These are phyloP conservation scores for Ogataea haglerorum DNA, from an alignment of 805 yeast species.

Conservation along the genomic window DNA sequence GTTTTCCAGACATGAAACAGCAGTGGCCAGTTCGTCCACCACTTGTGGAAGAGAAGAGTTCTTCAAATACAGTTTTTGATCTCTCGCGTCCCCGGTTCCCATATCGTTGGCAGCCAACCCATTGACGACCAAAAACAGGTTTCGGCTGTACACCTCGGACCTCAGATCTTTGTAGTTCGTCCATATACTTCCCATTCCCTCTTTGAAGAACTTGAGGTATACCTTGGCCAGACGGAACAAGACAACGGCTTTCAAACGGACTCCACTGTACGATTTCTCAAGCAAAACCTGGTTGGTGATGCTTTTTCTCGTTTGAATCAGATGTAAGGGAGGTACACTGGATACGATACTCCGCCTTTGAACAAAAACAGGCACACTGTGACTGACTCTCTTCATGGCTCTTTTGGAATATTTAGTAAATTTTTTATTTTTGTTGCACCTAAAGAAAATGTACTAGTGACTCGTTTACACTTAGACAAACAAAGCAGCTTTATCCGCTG, in stretches of 20 bases:
- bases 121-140: constrained; percentile 29
- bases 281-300: not conserved
- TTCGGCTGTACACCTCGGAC: constrained; percentile 24
- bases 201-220: constrained; percentile 48
- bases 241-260: constrained; percentile 5
- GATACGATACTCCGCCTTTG: not conserved
- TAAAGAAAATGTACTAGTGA: constrained; percentile 7
- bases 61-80: constrained; percentile 18
- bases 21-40: constrained; percentile 26
- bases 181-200: constrained; percentile 58
- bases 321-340: constrained; percentile 19
- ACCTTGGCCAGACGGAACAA: constrained; percentile 21
- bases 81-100: constrained; percentile 25
- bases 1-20: constrained; percentile 23
- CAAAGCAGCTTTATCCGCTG: constrained; percentile 47
- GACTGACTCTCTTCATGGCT: not conserved
- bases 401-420: too few relatives aligned
- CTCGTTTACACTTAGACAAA: constrained; percentile 5
- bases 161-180: constrained; percentile 35
- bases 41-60: constrained; percentile 15
- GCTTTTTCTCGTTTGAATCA: constrained; percentile 10
- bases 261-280: constrained; percentile 6
- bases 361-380: not conserved
- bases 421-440: not conserved
- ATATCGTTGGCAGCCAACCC: constrained; percentile 24